Base-by-base conservation (phyloP, 2,329 filamentous ascomycete species). In the Fusarium sp. region DNA sequence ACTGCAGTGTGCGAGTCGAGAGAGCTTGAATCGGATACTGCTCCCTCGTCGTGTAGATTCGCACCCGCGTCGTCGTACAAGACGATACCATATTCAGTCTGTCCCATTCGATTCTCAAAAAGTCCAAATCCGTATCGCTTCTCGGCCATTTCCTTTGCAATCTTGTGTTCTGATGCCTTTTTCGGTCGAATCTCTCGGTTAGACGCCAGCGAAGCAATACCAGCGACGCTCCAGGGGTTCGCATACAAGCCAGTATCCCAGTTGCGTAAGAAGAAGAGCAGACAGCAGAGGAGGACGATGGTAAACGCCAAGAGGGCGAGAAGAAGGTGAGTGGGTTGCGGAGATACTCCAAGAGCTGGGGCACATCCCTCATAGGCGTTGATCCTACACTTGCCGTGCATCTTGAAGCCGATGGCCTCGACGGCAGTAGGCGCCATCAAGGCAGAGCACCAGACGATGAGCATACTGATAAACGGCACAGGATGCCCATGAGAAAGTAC, bases 151-250 rank as follows among this genome's bases (percentile, higher is more conserved):
- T 78, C 77, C 24, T 72, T 77, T 27, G 65, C 67, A 9, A 78
- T 78, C 27, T 72, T 75, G 2, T 31, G 59, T 36, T 78, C 77
- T 3, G 77, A 74, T 7, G 67, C 46, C 8, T 67, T 58, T 20
- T 70, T 60, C 1, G 74, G 76, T 3, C 73, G 75, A n/a, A 77
- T 60, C 14, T 77, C 72, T 46, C 64, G 62, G 29, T 78, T 78
- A 2, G 76, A 75, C 7, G 77, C 76, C 14, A 78, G 33, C 0
- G 77, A 78, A 9, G 76, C 72, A 9, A 77, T 72, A 6, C 77
- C 77, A 0, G 75, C 75, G 4, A 77, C 75, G 46, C 20, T 84
- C 82, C 46, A 87, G 57, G 16, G 82, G 71, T 59, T 85, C 75
- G 77, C 70, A 14, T 77, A 67, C 6, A 78, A 27, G 0, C 77